Conservation (phyloP, 257 asterid species). For the Salvia miltiorrhiza region DNA sequence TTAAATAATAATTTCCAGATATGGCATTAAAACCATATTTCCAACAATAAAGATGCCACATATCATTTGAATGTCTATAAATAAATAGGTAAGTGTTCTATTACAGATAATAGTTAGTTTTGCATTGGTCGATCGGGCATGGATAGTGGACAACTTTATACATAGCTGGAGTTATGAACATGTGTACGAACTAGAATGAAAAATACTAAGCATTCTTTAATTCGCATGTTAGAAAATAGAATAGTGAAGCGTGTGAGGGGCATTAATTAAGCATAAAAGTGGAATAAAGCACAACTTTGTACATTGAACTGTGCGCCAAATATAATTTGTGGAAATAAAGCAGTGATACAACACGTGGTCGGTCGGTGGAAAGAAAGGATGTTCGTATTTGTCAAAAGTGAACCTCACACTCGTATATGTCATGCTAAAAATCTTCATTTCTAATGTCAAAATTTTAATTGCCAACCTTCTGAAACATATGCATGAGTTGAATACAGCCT, state of each 20-base stretch:
- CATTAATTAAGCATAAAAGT: slow-evolving; percentile 5
- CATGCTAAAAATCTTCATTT: too few relatives aligned
- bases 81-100: too few relatives aligned
- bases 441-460: too few relatives aligned
- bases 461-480: too few relatives aligned
- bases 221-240: neutral
- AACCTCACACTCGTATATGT: neutral
- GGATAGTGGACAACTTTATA: too few relatives aligned
- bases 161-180: neutral
- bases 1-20: too few relatives aligned
- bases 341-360: slow-evolving; percentile 30
- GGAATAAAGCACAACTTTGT: neutral
- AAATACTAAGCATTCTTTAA: neutral
- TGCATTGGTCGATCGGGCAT: too few relatives aligned
- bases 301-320: slow-evolving; percentile 8
- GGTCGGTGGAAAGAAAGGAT: slow-evolving; percentile 27
- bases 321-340: neutral
- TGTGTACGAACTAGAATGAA: neutral
- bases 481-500: too few relatives aligned
- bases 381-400: slow-evolving; percentile 49
- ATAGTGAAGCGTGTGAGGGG: neutral
- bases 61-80: too few relatives aligned
- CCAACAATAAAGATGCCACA: too few relatives aligned
- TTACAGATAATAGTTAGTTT: too few relatives aligned
- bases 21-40: too few relatives aligned